Base-by-base conservation (phyloP, 495 filamentous ascomycete species). In the Xylona heveae region DNA sequence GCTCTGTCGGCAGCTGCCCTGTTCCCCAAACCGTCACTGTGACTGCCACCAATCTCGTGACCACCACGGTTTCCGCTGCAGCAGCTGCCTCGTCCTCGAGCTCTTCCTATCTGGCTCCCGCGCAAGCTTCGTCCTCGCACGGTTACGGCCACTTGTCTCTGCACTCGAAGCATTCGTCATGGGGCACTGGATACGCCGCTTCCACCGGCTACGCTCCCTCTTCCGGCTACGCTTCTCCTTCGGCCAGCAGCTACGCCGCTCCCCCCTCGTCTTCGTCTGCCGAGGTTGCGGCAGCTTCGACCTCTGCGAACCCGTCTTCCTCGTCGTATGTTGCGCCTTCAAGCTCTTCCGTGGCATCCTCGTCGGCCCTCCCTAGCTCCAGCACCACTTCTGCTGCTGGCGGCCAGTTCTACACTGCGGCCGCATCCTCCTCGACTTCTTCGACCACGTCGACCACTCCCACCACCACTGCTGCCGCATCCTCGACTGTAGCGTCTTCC, bases 391-490 rank as follows among this genome's bases (percentile, higher is more conserved):
- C 23, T 8, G 13, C 23, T 25, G 7, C 13, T 25, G 23, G 23
- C 23, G 7, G 23, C 23, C 7, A 8, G 8, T 8, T 8, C 8
- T 25, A 7, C 23, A 25, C 23, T 13, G 7, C 23, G 13, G 13
- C 8, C 23, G 27, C 34, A 14, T 13, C 36, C 14, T 29, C 30
- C 24, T 37, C 33, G 9, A 31, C 21, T 21, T 14, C 38, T 21
- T 19, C 28, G 15, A 6, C 33, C 31, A 21, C 14, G 14, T 35
- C 30, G n/a, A 9, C 21, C 9, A 21, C 42, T n/a, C 34, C 34
- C 28, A 34, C 12, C 37, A 2, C 40, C 31, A 25, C 18, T 6
- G 20, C 36, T 34, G 8, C n/a, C 32, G 13, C 30, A 32, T 29
- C 12, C 38, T 30, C 23, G 23, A 25, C 36, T 16, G 20, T 19